Percentiles rank a stretch among this genome's conserved stretches.
phyloP scores from a whole-genome alignment of 192 early-diverging fungal genomes.

The Entomortierella lignicola region DNA sequence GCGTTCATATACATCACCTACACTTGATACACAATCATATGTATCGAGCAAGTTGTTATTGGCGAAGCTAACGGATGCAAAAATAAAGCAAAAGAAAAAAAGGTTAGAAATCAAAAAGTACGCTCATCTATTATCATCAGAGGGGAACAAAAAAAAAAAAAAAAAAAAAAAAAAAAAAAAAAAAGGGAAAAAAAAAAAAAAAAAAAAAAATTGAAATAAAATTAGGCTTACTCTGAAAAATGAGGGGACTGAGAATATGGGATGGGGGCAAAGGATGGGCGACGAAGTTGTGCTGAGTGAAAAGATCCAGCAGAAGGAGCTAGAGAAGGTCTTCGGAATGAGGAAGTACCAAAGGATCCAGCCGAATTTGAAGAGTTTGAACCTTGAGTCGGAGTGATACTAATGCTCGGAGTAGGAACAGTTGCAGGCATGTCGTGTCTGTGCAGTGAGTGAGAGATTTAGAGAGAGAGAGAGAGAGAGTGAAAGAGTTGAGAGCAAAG shows the following conservation, averaged over 20 bases:
- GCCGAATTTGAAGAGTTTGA: background rate
- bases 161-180: background rate
- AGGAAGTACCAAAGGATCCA: constrained; percentile 18
- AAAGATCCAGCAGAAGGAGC: constrained; percentile 31
- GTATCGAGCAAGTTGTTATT: constrained; percentile 21
- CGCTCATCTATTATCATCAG: no score
- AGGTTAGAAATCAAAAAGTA: no score
- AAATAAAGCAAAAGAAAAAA: background rate
- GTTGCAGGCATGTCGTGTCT: constrained; percentile 28
- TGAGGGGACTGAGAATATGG: constrained; percentile 44
- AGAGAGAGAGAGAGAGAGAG: background rate
- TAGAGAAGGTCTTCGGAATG: constrained; percentile 24
- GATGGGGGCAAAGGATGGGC: constrained; percentile 39
- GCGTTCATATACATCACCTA: constrained; percentile 57
- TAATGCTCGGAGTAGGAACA: constrained; percentile 36
- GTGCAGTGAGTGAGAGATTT: background rate
- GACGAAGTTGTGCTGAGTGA: constrained; percentile 44
- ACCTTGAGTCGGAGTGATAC: constrained; percentile 18
- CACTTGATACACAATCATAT: constrained; percentile 32
- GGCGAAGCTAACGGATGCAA: constrained; percentile 7
- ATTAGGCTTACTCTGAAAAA: constrained; percentile 40
- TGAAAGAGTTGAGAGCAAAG: background rate
- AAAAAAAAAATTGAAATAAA: background rate
- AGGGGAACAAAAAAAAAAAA: background rate
- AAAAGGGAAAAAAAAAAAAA: background rate